Conservation (phyloP, 2,329 filamentous ascomycete species). For the Davidsoniella virescens region DNA sequence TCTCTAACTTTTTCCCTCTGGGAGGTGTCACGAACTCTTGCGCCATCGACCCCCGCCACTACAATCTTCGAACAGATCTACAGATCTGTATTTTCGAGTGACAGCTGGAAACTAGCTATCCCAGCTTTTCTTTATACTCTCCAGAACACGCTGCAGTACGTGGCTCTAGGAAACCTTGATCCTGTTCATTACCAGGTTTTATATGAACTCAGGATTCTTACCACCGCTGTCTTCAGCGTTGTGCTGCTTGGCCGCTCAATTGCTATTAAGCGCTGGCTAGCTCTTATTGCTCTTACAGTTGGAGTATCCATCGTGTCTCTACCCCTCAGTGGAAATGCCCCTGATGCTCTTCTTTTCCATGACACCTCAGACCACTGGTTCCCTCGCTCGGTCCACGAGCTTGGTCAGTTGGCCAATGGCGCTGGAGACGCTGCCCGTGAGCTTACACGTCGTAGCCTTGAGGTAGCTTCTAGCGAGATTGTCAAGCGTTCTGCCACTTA, state of each 20-base stretch:
- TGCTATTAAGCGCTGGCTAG: constrained; percentile 59
- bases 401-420: constrained; percentile 40
- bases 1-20: constrained; percentile 77
- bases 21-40: constrained; percentile 63
- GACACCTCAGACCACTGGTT: constrained; percentile 54
- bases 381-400: constrained; percentile 62
- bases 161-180: constrained; percentile 79
- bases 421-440: constrained; percentile 33
- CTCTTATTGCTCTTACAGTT: constrained; percentile 60
- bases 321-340: constrained; percentile 40
- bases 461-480: constrained; percentile 18
- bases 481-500: constrained; percentile 69
- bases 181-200: constrained; percentile 87
- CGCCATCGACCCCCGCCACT: constrained; percentile 64
- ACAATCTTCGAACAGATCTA: constrained; percentile 67
- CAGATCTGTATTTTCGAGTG: constrained; percentile 66
- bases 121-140: constrained; percentile 79
- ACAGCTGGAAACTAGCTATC: constrained; percentile 88
- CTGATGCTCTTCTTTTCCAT: constrained; percentile 43
- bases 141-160: constrained; percentile 86
- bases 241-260: constrained; percentile 56
- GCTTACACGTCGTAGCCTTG: constrained; percentile 30
- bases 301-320: constrained; percentile 79
- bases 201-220: constrained; percentile 84
- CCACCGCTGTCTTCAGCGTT: constrained; percentile 76